Conservation (phyloP, 306 rosid genomes). For the Citrullus amarus region DNA sequence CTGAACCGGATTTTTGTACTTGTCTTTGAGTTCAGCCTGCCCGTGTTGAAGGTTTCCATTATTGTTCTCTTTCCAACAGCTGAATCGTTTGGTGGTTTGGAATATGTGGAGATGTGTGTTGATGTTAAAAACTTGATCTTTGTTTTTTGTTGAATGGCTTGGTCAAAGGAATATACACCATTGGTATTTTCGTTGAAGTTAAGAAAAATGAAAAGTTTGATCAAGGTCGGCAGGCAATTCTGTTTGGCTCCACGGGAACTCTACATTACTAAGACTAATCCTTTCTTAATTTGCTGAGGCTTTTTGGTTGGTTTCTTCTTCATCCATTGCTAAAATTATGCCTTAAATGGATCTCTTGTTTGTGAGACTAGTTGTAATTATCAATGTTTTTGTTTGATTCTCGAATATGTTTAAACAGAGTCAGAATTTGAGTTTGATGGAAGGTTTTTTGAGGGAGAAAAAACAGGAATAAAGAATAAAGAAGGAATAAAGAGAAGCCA, state of each 20-base stretch:
- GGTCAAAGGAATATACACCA: not conserved
- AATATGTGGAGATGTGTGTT: not conserved
- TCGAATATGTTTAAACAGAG: not conserved
- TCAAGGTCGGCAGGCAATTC: not conserved
- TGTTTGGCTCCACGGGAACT: not conserved
- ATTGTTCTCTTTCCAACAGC: not conserved
- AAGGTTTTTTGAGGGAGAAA: not conserved
- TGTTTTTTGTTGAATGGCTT: not conserved
- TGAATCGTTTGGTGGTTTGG: not conserved
- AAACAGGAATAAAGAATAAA: not conserved
- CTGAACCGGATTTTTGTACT: not conserved
- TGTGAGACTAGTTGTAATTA: not conserved
- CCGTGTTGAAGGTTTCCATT: not conserved
- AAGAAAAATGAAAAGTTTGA: not conserved
- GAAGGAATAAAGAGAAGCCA: not conserved
- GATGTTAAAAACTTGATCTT: not conserved
- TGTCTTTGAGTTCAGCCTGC: not conserved
- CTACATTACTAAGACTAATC: too few relatives aligned
- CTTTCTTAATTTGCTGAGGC: not conserved
- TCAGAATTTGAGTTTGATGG: not conserved
- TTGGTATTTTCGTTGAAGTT: not conserved
- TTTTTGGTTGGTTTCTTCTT: not conserved
- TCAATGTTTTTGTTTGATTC: not conserved
- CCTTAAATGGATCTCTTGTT: not conserved
- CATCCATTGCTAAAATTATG: not conserved